Evolutionary conservation across 1,139 yeast species (phyloP), one percentile per base, ranked within the genome.

Genomic region (Suhomyces bokatorum): DNA sequence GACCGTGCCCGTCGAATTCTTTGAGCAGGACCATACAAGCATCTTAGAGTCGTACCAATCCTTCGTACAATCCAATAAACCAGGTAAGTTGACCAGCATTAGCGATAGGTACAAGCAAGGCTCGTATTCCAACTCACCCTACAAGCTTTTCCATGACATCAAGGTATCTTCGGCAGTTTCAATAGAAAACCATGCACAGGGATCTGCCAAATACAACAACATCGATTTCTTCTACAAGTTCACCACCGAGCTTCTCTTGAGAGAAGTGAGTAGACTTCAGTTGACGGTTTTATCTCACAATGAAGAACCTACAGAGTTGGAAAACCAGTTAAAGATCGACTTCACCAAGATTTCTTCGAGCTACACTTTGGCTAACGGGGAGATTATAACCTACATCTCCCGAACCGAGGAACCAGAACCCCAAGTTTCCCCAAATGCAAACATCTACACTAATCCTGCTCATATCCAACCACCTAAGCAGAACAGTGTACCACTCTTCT

Each of bases 171-270:
- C 85, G 35, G 77, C 81, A 9, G 59, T 76, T 22, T 67, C 75
- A 30, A 72, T 86, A 17, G 69, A 70, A 31, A 65, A 70, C 40
- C 67, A 73, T 45, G 73, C 76, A 20, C 73, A 83, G 28, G 90
- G 89, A 1, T 69, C 83, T n/a, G 59, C 67, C 17, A 65, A 65
- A 12, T 90, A 90, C 59, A 67, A 66, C 16, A 72, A 76, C 52
- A 69, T 85, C 35, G 93, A 87, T 61, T 77, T 76, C 45, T 85
- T 86, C 56, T 89, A 81, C 68, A 83, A 80, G 58, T 82, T 84
- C 54, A 66, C 87, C 3, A 76, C 84, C 1, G 96, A 88, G 54
- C 64, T 88, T 43, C 64, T 90, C 32, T 64, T 89, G 43, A 79
- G 95, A 56, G 97, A 90, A 62, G 75, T 83, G 17, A 73, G 77